Evolutionary conservation across 805 yeast genomes (phyloP).

Genomic region (Ogataea zsoltii): DNA sequence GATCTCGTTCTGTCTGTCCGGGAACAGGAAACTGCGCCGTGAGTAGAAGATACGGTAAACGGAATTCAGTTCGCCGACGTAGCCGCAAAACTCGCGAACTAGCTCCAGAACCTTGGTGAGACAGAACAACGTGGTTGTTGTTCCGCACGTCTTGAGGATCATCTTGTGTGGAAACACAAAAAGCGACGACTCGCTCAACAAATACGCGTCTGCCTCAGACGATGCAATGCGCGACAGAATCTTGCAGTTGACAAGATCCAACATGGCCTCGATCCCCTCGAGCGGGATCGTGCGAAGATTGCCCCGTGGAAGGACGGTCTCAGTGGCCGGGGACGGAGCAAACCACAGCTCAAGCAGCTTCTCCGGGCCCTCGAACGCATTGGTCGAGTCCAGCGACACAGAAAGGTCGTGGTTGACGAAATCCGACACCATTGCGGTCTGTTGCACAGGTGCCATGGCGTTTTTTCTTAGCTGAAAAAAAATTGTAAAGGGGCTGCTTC

Average conservation of each 20-base stretch:
- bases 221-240: constrained; percentile 78
- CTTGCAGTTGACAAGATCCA: constrained; percentile 86
- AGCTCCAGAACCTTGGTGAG: constrained; percentile 61
- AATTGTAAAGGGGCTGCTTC: constrained; percentile 24
- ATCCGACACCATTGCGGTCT: constrained; percentile 24
- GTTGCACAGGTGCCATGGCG: constrained; percentile 13
- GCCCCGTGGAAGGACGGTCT: constrained; percentile 19
- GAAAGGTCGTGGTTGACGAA: constrained; percentile 78
- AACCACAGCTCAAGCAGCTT: constrained; percentile 91
- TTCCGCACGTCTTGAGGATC: constrained; percentile 92
- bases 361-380: constrained; percentile 97
- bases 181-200: constrained; percentile 84
- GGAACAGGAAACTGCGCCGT: constrained; percentile 90
- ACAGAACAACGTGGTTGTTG: constrained; percentile 86
- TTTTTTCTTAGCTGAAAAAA: constrained; percentile 29
- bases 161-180: constrained; percentile 86
- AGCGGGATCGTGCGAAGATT: constrained; percentile 66
- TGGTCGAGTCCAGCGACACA: constrained; percentile 78
- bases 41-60: constrained; percentile 80
- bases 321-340: constrained; percentile 44
- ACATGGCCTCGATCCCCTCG: constrained; percentile 65
- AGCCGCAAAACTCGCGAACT: constrained; percentile 41
- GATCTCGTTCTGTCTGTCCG: constrained; percentile 75
- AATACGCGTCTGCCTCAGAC: constrained; percentile 70
- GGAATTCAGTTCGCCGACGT: constrained; percentile 37